Evolutionary conservation across 192 early-diverging fungal genomes (phyloP), one percentile per base, ranked within the genome.

Genomic region (Podila minutissima): DNA sequence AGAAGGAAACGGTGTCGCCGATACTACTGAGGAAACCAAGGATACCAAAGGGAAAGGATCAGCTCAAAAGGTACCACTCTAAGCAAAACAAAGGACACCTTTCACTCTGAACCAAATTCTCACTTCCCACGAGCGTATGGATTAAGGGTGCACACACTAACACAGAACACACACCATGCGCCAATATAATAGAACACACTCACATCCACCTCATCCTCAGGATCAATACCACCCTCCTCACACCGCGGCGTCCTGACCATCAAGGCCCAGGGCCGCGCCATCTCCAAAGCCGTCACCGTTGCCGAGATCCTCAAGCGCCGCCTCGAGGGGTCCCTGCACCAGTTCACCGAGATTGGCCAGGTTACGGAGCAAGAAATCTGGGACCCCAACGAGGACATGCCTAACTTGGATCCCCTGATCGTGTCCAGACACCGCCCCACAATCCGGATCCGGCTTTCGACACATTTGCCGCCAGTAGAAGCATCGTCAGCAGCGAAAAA

Each of bases 261-360:
- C 50, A 78, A 78, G 59, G 75, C 75, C 4, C 75, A 88, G 62
- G 92, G 92, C 1, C 71, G 75, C 29, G 64, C 85, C 31, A 83
- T 93, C 50, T 89, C 88, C 41, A 92, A 92, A 31, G 85, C 91
- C 24, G 87, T 93, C 1, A 85, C 91, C 0, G 87, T 93, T 19
- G 86, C 85, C 9, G 92, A 93, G 65, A 93, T 93, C 38, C 82
- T 90, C 24, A 93, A 93, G 55, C 82, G 92, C 55, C 61, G 82
- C 1, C 71, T 91, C 75, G 84, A 84, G 31, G 85, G 86, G 9
- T 64, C 72, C 2, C 60, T 89, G 12, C 85, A 89, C 65, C 88
- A 89, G 48, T 89, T 87, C 32, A 89, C 83, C 35, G 86, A 89
- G 46, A 85, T 89, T 13, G 88, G 88, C 3, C 75, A 78, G 37